Evolutionary conservation across 2,329 filamentous ascomycete genomes (phyloP), one percentile per base, ranked within the genome.

Genomic region (Cyphellophora europaea): DNA sequence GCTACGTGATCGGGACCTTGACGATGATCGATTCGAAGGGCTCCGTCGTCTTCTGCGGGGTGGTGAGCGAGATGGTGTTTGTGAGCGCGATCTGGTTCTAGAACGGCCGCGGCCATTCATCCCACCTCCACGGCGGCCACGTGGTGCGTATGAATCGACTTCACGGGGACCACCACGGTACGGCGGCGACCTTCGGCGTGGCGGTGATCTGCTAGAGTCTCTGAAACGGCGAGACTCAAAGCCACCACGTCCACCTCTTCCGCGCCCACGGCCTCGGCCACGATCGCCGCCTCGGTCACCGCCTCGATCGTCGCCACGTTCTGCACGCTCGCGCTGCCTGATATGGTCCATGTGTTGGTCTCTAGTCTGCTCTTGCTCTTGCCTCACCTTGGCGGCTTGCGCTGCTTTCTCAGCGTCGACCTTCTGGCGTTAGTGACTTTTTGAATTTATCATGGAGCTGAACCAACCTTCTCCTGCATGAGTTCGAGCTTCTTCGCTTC

Each of bases 401-500:
- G 52, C 39, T 66, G 57, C 32, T 58, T 63, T 27, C 53, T 56
- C 43, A 71, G 67, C 47, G 79, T 62, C 52, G 65, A 61, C 42
- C 47, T 49, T 29, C 27, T 27, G 27, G 13, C 11, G 23, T 34
- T 29, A 44, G 38, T 28, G 12, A 11, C 13, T 18, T 28, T 16
- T n/a, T 19, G 8, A 15, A 5, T 5, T 14, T 18, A n/a, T 6
- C 19, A 13, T 11, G 3, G 8, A 10, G 10, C 11, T n/a, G 12
- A 18, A 21, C 17, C 18, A 19, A 93, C 89, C 79, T 93, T 93
- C 61, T 95, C 87, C 60, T 95, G 86, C 43, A 91, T 85, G 31
- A 98, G 67, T 60, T 98, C 91, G 29, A 84, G 65, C 62, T 96
- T 98, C 69, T 98, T 98, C 1, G 89, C 88, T 57, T 98, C 91